A percentile compares a stretch with the other conserved stretches of the same genome.
Conservation (phyloP, 306 rosid species). For the Rubus parviflorus region DNA sequence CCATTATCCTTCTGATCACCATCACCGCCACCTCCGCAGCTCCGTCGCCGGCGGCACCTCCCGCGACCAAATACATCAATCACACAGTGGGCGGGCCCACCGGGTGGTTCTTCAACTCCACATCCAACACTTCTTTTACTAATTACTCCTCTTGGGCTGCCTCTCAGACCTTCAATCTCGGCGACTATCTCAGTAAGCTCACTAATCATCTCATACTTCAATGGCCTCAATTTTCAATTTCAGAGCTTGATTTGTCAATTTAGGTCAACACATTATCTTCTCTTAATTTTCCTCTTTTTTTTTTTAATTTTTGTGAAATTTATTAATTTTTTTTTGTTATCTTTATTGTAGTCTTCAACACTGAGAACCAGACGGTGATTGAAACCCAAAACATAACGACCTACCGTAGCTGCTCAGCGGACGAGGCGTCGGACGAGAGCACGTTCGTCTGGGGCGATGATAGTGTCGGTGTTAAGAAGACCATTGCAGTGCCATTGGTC, state of each 20-base stretch:
- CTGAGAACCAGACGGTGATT: constrained; percentile 74
- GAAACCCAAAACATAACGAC: constrained; percentile 66
- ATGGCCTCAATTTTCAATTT: neutral
- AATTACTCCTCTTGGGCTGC: constrained; percentile 84
- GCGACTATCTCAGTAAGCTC: constrained; percentile 76
- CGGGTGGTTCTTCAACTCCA: constrained; percentile 81
- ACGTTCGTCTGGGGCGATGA: constrained; percentile 39
- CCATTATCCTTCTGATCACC: constrained; percentile 16
- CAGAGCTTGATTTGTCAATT: neutral
- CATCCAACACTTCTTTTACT: constrained; percentile 59
- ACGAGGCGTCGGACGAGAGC: constrained; percentile 49
- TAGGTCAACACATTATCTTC: too few species aligned
- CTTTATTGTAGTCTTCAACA: constrained; percentile 58
- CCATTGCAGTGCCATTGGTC: constrained; percentile 58
- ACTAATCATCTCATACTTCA: neutral
- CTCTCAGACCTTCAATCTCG: constrained; percentile 66
- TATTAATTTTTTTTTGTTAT: neutral
- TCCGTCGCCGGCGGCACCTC: constrained; percentile 10
- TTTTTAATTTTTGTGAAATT: neutral
- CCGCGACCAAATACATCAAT: constrained; percentile 51
- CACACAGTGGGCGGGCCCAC: constrained; percentile 72
- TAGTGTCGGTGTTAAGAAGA: constrained; percentile 40
- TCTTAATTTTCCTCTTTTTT: neutral
- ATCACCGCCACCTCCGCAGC: neutral
- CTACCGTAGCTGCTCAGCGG: constrained; percentile 52